phyloP scores from a whole-genome alignment of 345 rosid species.

The Pseudoturritis turrita region DNA sequence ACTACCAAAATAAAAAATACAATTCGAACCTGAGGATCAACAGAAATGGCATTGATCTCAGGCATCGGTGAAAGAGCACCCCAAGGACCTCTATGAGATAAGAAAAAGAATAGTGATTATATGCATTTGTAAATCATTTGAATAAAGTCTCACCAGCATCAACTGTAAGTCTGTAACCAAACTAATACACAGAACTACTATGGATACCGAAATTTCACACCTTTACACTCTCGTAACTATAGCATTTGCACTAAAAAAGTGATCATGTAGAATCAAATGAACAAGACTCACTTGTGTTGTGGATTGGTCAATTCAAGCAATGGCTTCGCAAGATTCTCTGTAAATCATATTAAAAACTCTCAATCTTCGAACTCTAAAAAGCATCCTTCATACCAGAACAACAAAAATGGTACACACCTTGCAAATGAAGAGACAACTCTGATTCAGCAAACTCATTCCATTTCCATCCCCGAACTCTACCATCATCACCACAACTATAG shows the following conservation, averaged over 20 bases:
- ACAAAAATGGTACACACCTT: conserved; percentile 43
- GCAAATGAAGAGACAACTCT: conserved; percentile 35
- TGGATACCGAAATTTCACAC: not conserved
- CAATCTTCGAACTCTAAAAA: not conserved
- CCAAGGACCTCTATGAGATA: conserved; percentile 83
- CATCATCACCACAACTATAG: conserved; percentile 96
- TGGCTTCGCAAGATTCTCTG: conserved; percentile 66
- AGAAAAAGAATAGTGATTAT: conserved; percentile 6
- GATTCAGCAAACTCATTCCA: conserved; percentile 60
- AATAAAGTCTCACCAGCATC: not conserved
- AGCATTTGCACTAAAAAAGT: conserved; percentile 5
- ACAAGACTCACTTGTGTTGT: conserved; percentile 70
- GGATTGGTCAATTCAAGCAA: conserved; percentile 72
- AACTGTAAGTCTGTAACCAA: not conserved
- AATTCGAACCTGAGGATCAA: conserved; percentile 55
- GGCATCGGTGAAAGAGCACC: conserved; percentile 90
- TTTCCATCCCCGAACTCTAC: conserved; percentile 82
- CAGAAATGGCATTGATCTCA: conserved; percentile 79
- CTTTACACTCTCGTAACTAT: not conserved
- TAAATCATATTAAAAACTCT: conserved; percentile 1
- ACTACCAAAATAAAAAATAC: not conserved
- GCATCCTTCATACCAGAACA: not conserved
- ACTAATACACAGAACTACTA: not conserved
- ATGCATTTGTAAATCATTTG: not conserved
- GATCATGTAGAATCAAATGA: not conserved